Percentiles rank a stretch among this genome's conserved stretches.
Conservation (phyloP, 2,329 filamentous ascomycete species). For the Pyrenophora seminiperda region DNA sequence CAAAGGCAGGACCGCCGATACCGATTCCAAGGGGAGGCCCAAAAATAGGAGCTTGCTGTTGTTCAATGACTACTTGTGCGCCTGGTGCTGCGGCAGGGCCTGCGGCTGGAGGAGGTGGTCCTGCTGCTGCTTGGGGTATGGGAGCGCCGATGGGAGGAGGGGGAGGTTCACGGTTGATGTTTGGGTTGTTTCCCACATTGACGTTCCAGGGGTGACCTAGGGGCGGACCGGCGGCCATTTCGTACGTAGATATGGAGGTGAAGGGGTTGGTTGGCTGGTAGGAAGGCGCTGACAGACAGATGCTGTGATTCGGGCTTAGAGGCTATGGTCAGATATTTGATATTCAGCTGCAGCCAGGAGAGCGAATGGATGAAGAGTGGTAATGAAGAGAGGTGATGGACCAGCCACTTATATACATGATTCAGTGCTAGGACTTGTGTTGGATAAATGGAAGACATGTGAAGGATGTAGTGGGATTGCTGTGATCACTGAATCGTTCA, state of each 20-base stretch:
- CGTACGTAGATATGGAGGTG: not conserved
- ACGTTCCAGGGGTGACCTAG: slow-evolving; percentile 34
- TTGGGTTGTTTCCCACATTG: slow-evolving; percentile 43
- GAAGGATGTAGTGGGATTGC: slow-evolving; percentile 18
- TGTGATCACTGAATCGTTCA: slow-evolving; percentile 16
- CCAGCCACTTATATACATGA: slow-evolving; percentile 5
- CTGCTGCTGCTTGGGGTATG: slow-evolving; percentile 13
- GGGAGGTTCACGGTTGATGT: slow-evolving; percentile 41
- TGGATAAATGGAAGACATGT: slow-evolving; percentile 11
- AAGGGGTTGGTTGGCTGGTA: not conserved
- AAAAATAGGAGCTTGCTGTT: slow-evolving; percentile 33
- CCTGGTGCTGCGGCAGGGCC: not conserved
- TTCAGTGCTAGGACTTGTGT: not conserved
- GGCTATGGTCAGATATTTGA: not conserved
- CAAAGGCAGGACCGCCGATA: slow-evolving; percentile 23
- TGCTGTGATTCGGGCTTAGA: not conserved
- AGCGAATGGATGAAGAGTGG: too few species aligned
- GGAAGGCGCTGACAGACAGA: not conserved
- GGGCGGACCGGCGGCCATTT: slow-evolving; percentile 38
- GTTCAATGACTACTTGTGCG: slow-evolving; percentile 26
- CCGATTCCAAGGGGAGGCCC: slow-evolving; percentile 28
- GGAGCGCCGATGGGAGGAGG: slow-evolving; percentile 32
- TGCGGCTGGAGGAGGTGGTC: slow-evolving; percentile 6
- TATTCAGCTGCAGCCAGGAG: too few species aligned
- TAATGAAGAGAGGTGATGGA: not conserved